Evolutionary conservation across 768 basidiomycete species (phyloP).

Genomic region (Sarcodon aspratus): DNA sequence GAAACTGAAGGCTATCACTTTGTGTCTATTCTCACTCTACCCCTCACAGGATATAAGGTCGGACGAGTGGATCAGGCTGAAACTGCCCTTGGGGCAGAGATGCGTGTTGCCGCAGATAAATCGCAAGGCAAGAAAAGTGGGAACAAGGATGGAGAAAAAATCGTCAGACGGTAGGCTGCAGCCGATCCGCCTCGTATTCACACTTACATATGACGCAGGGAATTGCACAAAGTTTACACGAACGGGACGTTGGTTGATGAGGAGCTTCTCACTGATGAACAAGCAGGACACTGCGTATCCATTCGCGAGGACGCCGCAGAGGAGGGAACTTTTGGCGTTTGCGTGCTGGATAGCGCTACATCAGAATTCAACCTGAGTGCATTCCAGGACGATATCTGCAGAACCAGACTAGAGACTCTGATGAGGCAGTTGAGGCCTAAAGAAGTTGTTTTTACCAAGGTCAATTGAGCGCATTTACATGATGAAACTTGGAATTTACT

Average conservation of each 20-base stretch:
- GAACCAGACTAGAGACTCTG: conserved; percentile 88
- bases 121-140: conserved; percentile 34
- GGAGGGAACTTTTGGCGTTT: conserved; percentile 69
- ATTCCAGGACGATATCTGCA: conserved; percentile 87
- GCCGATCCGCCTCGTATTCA: conserved; percentile 4
- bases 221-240: conserved; percentile 92
- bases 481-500: not conserved
- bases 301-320: conserved; percentile 53
- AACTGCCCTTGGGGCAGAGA: conserved; percentile 94
- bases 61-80: conserved; percentile 96
- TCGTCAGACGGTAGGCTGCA: conserved; percentile 76
- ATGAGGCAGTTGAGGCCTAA: conserved; percentile 86
- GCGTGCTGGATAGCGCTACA: conserved; percentile 88
- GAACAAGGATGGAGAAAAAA: conserved; percentile 21
- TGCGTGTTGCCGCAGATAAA: conserved; percentile 77
- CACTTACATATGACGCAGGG: conserved; percentile 18
- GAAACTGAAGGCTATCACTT: not conserved
- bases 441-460: conserved; percentile 87
- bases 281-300: conserved; percentile 90
- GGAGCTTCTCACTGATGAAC: conserved; percentile 80
- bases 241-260: conserved; percentile 93
- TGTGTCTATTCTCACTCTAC: not conserved
- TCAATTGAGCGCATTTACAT: conserved; percentile 15
- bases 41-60: conserved; percentile 69
- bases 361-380: conserved; percentile 87